Evolutionary conservation across 2,329 filamentous ascomycete species (phyloP), one percentile per base, ranked within the genome.

Genomic region (Hymenoscyphus albidus): DNA sequence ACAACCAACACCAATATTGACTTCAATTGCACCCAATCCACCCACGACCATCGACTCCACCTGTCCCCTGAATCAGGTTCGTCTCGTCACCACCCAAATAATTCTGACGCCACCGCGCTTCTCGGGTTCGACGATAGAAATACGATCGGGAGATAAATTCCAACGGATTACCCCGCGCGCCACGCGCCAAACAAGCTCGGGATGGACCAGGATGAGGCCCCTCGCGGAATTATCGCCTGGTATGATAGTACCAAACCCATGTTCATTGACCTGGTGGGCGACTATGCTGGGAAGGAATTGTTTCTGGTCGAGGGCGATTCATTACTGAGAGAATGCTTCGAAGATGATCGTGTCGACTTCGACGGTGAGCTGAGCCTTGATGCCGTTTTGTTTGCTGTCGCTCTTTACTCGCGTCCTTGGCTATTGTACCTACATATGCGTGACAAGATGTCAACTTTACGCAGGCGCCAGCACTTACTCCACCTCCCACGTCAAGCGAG

Each of bases 291-390:
- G 27, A 85, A 85, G 65, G 89, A 92, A 72, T 80, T 88, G 12
- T 93, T 92, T 73, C 78, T 89, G 27, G 82, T 93, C 38, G 88
- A 93, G 68, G 89, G 89, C 38, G 89, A 93, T 71, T 88, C 88
- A 0, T 75, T 93, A n/a, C 78, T 93, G 12, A 78, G 85, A 6
- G 78, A 89, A 64, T 88, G 84, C 70, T 83, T 92, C 58, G 77
- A 79, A n/a, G 81, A 88, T 68, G 78, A 82, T 12, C 80, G 82
- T 27, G 82, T 93, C 51, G 87, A 92, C 71, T 89, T 90, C 68
- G 70, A 82, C 62, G 74, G 81, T 83, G 75, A 65, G 75, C 67
- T 63, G 39, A 10, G 32, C 42, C 27, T 14, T 35, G 3, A 5
- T 12, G n/a, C n/a, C 16, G 44, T 3, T 9, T 22, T 18, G 38